Evolutionary conservation across 78 protist genomes (phyloP), one percentile per base, ranked within the genome.

Genomic region (Emiliania huxleyi): DNA sequence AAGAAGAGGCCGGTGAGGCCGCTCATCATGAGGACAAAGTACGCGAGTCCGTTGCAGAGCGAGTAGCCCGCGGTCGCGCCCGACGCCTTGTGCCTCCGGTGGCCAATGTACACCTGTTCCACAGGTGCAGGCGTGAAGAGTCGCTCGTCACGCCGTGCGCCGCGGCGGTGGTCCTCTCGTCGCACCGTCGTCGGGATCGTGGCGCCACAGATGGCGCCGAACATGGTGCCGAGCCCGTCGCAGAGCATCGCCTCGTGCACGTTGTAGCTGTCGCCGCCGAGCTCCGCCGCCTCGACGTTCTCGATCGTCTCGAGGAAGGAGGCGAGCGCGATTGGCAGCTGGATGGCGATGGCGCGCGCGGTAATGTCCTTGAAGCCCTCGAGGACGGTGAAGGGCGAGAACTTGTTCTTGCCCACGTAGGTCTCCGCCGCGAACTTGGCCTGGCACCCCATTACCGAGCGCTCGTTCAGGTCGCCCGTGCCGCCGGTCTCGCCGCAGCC

Each of bases 101-200:
- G 89, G 38, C 89, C 89, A 42, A 81, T 81, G 89, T 81, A 81
- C n/a, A n/a, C n/a, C n/a, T n/a, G n/a, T n/a, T n/a, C n/a, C n/a
- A n/a, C n/a, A n/a, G n/a, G n/a, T n/a, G n/a, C n/a, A n/a, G n/a
- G n/a, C n/a, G n/a, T n/a, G n/a, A n/a, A n/a, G n/a, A n/a, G n/a
- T n/a, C n/a, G n/a, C n/a, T n/a, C n/a, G n/a, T n/a, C n/a, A n/a
- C n/a, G n/a, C n/a, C n/a, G n/a, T n/a, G n/a, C n/a, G n/a, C n/a
- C n/a, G n/a, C n/a, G n/a, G n/a, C n/a, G n/a, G n/a, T n/a, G n/a
- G n/a, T n/a, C n/a, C n/a, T n/a, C n/a, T n/a, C n/a, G n/a, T n/a
- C n/a, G n/a, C 56, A 81, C 89, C 11, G 89, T 81, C 33, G 89
- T 81, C 42, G 56, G 56, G 26, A 44, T 0, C 26, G 38, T 8